Evolutionary conservation across 768 basidiomycete species (phyloP).

Genomic region (Panus rudis): DNA sequence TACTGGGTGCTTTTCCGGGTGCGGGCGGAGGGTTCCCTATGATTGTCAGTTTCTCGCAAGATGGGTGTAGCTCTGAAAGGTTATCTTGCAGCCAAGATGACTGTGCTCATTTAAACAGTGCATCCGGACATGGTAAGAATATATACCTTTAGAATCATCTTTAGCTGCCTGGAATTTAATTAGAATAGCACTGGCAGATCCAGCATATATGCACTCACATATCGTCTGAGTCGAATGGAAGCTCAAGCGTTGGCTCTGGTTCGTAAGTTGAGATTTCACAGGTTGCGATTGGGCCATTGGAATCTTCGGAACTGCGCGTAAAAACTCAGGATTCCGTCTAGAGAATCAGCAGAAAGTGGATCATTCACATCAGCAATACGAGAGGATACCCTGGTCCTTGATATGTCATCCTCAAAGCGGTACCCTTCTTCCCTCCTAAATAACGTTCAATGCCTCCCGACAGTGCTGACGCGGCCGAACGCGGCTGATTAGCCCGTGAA

Average conservation of each 20-base stretch:
- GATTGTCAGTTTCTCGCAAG: constrained; percentile 80
- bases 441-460: constrained; percentile 48
- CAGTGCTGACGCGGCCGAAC: constrained; percentile 28
- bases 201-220: constrained; percentile 4
- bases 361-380: constrained; percentile 63
- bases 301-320: constrained; percentile 60
- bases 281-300: constrained; percentile 74
- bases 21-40: constrained; percentile 58
- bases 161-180: constrained; percentile 46
- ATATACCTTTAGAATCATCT: constrained; percentile 78
- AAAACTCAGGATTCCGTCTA: neutral
- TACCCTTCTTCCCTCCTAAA: constrained; percentile 58
- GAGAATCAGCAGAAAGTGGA: neutral
- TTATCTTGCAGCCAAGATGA: constrained; percentile 95
- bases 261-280: constrained; percentile 86
- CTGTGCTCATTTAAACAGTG: constrained; percentile 20
- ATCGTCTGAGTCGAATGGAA: constrained; percentile 56
- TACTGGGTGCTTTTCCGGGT: constrained; percentile 18
- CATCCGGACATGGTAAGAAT: neutral
- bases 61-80: constrained; percentile 83
- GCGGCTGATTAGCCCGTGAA: constrained; percentile 22
- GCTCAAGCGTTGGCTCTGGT: constrained; percentile 72
- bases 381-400: constrained; percentile 72
- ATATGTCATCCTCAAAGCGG: constrained; percentile 84
- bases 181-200: constrained; percentile 3